Conservation (phyloP, 2,329 filamentous ascomycete species). For the Colletotrichum aenigma region DNA sequence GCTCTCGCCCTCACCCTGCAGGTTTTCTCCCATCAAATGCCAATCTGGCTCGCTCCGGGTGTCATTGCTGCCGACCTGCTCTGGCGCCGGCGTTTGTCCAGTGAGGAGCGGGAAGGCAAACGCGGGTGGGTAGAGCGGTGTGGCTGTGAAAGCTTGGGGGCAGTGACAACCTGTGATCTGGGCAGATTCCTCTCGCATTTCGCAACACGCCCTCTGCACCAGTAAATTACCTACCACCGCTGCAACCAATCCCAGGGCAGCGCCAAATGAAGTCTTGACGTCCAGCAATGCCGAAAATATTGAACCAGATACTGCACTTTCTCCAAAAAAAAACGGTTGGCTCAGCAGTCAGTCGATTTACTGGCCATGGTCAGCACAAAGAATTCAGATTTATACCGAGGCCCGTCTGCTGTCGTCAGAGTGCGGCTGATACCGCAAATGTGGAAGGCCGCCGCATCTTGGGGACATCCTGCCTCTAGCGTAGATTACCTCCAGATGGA, state of each 20-base stretch:
- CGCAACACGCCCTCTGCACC: background rate
- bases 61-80: background rate
- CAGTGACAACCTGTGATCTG: background rate
- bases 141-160: conserved; percentile 14
- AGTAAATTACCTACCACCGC: background rate
- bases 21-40: background rate
- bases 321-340: background rate
- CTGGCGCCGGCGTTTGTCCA: background rate
- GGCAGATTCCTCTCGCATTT: background rate
- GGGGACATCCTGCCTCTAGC: background rate
- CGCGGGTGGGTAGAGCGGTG: background rate
- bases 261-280: background rate
- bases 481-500: background rate
- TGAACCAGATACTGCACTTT: background rate
- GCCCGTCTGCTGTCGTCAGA: conserved; percentile 5
- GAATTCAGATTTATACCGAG: background rate
- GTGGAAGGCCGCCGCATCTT: conserved; percentile 16
- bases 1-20: background rate
- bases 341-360: background rate
- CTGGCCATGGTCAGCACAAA: background rate
- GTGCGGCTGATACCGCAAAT: conserved; percentile 16
- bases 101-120: background rate
- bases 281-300: background rate
- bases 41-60: background rate
- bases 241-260: background rate